Conservation (phyloP, 306 rosid species). For the Casuarina glauca region DNA sequence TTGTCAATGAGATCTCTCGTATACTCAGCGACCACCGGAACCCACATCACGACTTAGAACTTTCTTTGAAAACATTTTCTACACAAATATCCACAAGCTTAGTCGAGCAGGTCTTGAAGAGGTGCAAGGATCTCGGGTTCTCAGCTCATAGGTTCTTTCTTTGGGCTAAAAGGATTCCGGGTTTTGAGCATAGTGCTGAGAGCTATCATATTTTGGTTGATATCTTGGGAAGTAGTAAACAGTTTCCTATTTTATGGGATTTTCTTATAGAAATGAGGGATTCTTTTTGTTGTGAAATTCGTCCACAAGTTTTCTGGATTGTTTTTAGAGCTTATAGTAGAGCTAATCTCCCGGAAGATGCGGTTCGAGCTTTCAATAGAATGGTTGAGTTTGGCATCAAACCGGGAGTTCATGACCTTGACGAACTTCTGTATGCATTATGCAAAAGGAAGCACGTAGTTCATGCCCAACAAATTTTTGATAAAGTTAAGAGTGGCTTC, state of each 20-base stretch:
- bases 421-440: constrained; percentile 57
- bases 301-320: constrained; percentile 64
- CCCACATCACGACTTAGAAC: constrained; percentile 77
- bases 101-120: constrained; percentile 81
- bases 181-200: constrained; percentile 58
- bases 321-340: constrained; percentile 65
- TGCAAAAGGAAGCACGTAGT: constrained; percentile 72
- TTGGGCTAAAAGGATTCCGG: constrained; percentile 77
- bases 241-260: constrained; percentile 86
- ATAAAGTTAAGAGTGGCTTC: constrained; percentile 55
- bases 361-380: constrained; percentile 67
- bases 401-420: constrained; percentile 62
- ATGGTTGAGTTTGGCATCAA: constrained; percentile 77
- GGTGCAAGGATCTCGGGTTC: constrained; percentile 76
- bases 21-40: constrained; percentile 74
- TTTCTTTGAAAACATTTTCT: constrained; percentile 54
- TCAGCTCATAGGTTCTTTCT: constrained; percentile 89
- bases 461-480: constrained; percentile 71
- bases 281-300: constrained; percentile 44
- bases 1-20: constrained; percentile 82
- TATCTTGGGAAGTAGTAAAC: constrained; percentile 68
- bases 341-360: constrained; percentile 76
- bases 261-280: constrained; percentile 70
- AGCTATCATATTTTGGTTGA: constrained; percentile 74
- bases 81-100: constrained; percentile 56